These are phyloP conservation scores for Micractinium conductrix DNA, from an alignment of 139 green algal genomes.

Conservation along the genomic window DNA sequence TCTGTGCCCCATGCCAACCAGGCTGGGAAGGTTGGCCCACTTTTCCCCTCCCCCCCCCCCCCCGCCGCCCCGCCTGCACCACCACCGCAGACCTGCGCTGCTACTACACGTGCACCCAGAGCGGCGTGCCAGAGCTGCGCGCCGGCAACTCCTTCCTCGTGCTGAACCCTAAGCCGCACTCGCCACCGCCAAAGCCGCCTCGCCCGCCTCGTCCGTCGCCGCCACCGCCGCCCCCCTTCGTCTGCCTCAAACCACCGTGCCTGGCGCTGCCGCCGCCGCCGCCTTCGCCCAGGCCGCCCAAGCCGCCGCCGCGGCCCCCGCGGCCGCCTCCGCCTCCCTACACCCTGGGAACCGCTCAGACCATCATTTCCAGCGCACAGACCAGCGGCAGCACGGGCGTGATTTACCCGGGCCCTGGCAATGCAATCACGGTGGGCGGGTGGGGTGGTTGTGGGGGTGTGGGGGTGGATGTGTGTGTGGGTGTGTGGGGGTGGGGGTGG, in stretches of 20 bases:
- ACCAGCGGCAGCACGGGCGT: not conserved
- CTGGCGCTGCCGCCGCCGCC: too few species aligned
- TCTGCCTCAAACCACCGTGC: too few species aligned
- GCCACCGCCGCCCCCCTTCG: not conserved
- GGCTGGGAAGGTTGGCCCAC: too few species aligned
- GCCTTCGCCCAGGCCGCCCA: too few species aligned
- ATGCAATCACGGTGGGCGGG: not conserved
- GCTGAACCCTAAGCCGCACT: not conserved
- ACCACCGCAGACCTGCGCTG: not conserved
- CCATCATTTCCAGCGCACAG: not conserved
- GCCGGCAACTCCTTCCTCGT: not conserved
- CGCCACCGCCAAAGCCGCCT: not conserved
- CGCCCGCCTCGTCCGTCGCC: not conserved
- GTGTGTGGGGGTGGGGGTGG: not conserved
- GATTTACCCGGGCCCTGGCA: not conserved
- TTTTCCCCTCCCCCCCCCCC: too few species aligned
- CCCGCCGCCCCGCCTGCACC: too few species aligned
- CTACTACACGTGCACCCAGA: conserved; percentile 1
- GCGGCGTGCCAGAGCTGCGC: not conserved
- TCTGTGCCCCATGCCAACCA: not conserved
- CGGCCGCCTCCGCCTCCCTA: not conserved
- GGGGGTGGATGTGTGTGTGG: not conserved
- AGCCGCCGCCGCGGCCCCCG: too few species aligned
- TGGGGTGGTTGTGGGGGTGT: not conserved
- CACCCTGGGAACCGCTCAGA: not conserved